Conservation (phyloP, 2,329 filamentous ascomycete species). For the Talaromyces amestolkiae region DNA sequence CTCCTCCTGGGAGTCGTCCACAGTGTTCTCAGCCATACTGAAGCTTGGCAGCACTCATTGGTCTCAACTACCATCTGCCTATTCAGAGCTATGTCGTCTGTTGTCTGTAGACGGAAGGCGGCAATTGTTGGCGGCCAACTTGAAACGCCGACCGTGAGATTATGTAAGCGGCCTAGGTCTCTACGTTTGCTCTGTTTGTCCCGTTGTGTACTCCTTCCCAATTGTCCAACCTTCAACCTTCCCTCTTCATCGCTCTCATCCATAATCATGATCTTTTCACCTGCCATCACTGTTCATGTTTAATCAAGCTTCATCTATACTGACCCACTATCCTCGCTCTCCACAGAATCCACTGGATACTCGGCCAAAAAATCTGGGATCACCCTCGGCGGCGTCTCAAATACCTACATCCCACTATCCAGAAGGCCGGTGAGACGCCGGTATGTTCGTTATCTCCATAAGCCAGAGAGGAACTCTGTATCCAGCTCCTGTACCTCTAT, state of each 20-base stretch:
- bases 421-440: conserved; percentile 10
- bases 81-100: not conserved
- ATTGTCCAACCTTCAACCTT: not conserved
- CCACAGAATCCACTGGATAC: not conserved
- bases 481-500: not conserved
- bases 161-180: not conserved
- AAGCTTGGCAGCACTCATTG: not conserved
- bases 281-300: not conserved
- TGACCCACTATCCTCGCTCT: not conserved
- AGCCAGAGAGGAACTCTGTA: not conserved
- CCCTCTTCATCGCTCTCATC: not conserved
- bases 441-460: not conserved
- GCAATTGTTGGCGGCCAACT: not conserved
- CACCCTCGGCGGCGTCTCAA: not conserved
- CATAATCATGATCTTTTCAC: not conserved
- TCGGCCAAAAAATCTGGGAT: not conserved
- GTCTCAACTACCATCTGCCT: no score
- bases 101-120: not conserved
- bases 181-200: not conserved
- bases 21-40: not conserved
- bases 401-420: not conserved
- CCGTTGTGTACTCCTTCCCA: not conserved
- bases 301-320: not conserved
- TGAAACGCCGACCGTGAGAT: not conserved
- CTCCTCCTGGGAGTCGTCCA: not conserved